Percentiles rank a stretch among this genome's conserved stretches.
Conservation (phyloP, 164 flowering plant genomes). For the Stephania yunnanensis region DNA sequence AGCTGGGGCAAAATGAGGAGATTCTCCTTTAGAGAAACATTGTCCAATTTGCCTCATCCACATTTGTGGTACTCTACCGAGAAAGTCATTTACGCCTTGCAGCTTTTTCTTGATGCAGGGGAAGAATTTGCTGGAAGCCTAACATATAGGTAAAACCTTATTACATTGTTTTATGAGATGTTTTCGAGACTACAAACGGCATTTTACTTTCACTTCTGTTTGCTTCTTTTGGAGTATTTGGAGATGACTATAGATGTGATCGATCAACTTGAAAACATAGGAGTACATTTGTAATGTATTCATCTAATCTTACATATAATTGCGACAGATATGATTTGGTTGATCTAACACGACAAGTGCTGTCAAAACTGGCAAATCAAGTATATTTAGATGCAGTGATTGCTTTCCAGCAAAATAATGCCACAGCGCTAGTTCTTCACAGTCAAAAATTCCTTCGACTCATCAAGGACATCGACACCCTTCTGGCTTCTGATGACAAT, state of each 20-base stretch:
- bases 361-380: conserved; percentile 84
- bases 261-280: background rate
- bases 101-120: conserved; percentile 67
- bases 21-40: conserved; percentile 38
- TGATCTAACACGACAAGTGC: conserved; percentile 83
- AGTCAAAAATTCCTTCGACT: conserved; percentile 61
- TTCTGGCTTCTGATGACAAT: conserved; percentile 81
- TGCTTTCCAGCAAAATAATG: conserved; percentile 52
- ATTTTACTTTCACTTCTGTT: background rate
- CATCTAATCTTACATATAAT: background rate
- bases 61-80: conserved; percentile 84
- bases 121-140: conserved; percentile 52
- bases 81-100: conserved; percentile 52
- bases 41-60: conserved; percentile 45
- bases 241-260: background rate
- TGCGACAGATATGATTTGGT: conserved; percentile 86
- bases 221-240: background rate
- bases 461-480: conserved; percentile 69
- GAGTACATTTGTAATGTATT: background rate
- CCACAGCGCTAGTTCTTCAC: conserved; percentile 33
- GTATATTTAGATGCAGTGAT: conserved; percentile 63
- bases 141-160: conserved; percentile 61
- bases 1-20: conserved; percentile 28
- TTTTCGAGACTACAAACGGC: background rate
- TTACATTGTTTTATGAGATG: background rate